Evolutionary conservation across 2,329 filamentous ascomycete species (phyloP).

Genomic region (Colletotrichum sp.): DNA sequence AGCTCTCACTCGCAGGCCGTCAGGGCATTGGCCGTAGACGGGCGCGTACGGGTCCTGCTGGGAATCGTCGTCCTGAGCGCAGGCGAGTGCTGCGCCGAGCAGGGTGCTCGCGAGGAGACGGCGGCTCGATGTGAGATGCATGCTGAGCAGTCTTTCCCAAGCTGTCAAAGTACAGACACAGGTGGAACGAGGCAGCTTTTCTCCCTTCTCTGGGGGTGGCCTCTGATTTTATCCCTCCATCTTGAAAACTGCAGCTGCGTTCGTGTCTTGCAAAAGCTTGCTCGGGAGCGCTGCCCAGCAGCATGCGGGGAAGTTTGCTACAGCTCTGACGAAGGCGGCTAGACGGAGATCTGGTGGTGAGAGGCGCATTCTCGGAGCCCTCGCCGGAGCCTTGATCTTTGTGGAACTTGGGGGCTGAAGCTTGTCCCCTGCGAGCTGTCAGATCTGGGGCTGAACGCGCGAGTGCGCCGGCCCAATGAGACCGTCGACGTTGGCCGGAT

Average conservation of each 20-base stretch:
- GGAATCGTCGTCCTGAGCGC: background rate
- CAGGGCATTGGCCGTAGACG: conserved; percentile 6
- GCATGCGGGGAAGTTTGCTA: background rate
- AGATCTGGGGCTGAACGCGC: background rate
- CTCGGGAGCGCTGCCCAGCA: background rate
- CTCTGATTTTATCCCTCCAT: background rate
- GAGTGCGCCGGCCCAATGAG: background rate
- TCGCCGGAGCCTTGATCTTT: background rate
- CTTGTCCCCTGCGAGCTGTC: background rate
- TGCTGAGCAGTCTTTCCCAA: background rate
- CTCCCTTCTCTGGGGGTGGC: background rate
- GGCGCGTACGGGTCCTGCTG: conserved; percentile 11
- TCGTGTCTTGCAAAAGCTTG: background rate
- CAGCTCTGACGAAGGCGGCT: background rate
- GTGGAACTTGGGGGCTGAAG: background rate
- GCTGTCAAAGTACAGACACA: background rate
- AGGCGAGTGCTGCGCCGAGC: background rate
- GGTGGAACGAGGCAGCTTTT: background rate
- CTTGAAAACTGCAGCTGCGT: background rate
- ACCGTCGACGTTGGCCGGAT: background rate
- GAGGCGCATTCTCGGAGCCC: background rate
- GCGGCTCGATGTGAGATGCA: background rate
- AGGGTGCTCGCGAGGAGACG: background rate
- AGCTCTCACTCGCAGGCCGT: background rate
- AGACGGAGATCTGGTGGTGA: background rate